Base-by-base conservation (phyloP, 805 yeast species). In the Wickerhamiella nectarea region DNA sequence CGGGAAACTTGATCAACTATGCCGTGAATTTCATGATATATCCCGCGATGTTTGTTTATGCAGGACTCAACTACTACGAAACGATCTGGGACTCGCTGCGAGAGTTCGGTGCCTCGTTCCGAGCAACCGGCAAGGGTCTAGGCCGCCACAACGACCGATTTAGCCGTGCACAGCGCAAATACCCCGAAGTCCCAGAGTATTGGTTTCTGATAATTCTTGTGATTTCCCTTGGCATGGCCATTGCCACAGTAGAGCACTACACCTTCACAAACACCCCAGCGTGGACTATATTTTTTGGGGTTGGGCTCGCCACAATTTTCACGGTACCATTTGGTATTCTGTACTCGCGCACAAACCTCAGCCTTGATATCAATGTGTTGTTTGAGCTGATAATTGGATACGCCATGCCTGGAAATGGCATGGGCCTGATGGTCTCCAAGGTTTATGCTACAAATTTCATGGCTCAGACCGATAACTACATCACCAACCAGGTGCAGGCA, bases 131-230 rank as follows among this genome's bases (percentile, higher is more conserved):
- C 26, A 52, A 67, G 8, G 33, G 67, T 29, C 52, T 59, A 18
- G 57, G 47, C 31, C 52, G 48, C 10, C 61, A 52, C 50, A 54
- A 69, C 18, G 82, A 77, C 52, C 73, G 78, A 1, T 78, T 74
- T 52, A 68, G 75, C 45, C 63, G 62, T 38, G 73, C 75, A 70
- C 75, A 76, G 78, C 48, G 69, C 10, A 57, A 58, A 24, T 75
- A 80, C 58, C 69, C 69, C 31, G 85, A 79, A 50, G 83, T 77
- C 17, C 91, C 93, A 1, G 80, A 76, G 50, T 75, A 78, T 77
- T 78, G 85, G 83, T 79, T 71, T 34, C 45, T 73, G n/a, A 49
- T 63, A 51, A 48, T 64, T 12, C 55, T 76, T 22, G 44, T 69
- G 22, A 49, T 61, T 1, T 66, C 76, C 22, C 57, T 74, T 1